A percentile compares a stretch with the other conserved stretches of the same genome.
Conservation (phyloP, 805 yeast genomes). For the Danielia oregonensis region DNA sequence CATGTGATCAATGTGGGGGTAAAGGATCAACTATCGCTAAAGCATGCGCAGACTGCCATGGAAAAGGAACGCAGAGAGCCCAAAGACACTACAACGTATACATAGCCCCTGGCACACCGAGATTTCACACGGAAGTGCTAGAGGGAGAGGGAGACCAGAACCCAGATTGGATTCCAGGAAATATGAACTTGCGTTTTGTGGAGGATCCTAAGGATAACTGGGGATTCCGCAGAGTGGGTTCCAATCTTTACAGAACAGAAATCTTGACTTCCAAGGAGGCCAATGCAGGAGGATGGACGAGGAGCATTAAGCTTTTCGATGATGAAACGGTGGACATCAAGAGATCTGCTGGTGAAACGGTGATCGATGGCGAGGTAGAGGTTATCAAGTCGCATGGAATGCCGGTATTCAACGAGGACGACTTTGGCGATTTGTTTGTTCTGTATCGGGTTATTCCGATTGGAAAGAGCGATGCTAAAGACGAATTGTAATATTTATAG, state of each 20-base stretch:
- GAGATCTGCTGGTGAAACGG: slow-evolving; percentile 49
- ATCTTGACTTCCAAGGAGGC: slow-evolving; percentile 72
- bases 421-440: slow-evolving; percentile 22
- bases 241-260: slow-evolving; percentile 77
- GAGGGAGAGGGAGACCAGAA: slow-evolving; percentile 79
- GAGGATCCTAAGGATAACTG: slow-evolving; percentile 58
- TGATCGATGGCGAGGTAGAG: slow-evolving; percentile 70
- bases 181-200: slow-evolving; percentile 55
- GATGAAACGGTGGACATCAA: slow-evolving; percentile 40
- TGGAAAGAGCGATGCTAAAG: slow-evolving; percentile 9
- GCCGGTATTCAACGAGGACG: slow-evolving; percentile 57
- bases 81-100: slow-evolving; percentile 56
- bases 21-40: slow-evolving; percentile 63
- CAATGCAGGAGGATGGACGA: slow-evolving; percentile 72
- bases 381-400: slow-evolving; percentile 73
- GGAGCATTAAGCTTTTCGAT: slow-evolving; percentile 67
- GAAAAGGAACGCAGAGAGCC: slow-evolving; percentile 58
- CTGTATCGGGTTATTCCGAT: slow-evolving; percentile 16
- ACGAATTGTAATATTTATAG: slow-evolving; percentile 10
- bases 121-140: slow-evolving; percentile 55
- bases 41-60: slow-evolving; percentile 68
- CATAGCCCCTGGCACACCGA: slow-evolving; percentile 66
- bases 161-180: slow-evolving; percentile 84
- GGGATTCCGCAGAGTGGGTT: slow-evolving; percentile 83
- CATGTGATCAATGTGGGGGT: slow-evolving; percentile 80